A percentile compares a stretch with the other conserved stretches of the same genome.
phyloP scores from a whole-genome alignment of 2,329 filamentous ascomycete genomes.

The Aspergillus ochraceus region DNA sequence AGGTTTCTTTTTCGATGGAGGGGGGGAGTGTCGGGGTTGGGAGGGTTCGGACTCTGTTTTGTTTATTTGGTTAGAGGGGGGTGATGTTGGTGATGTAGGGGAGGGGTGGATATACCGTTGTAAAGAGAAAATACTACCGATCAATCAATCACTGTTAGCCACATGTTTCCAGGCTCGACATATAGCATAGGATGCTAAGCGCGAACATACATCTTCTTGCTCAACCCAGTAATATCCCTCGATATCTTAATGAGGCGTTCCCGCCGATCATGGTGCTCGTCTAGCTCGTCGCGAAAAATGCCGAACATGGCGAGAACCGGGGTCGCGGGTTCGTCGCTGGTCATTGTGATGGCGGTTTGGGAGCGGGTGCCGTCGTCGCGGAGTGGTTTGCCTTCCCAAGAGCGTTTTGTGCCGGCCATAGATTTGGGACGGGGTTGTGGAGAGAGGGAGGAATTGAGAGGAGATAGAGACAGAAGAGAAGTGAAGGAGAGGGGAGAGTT shows the following conservation, averaged over 20 bases:
- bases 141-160: not conserved
- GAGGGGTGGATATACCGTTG: constrained; percentile 60
- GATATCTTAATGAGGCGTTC: constrained; percentile 89
- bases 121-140: constrained; percentile 72
- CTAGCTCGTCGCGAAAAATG: constrained; percentile 79
- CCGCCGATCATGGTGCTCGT: constrained; percentile 89
- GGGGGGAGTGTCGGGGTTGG: constrained; percentile 55
- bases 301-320: constrained; percentile 74
- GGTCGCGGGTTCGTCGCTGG: constrained; percentile 8
- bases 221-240: constrained; percentile 86
- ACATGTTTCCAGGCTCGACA: not conserved
- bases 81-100: not conserved
- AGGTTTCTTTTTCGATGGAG: constrained; percentile 69
- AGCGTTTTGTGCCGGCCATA: constrained; percentile 40
- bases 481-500: not conserved
- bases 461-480: not conserved
- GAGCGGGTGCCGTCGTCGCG: constrained; percentile 9
- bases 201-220: constrained; percentile 84
- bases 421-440: not conserved
- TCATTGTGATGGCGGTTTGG: constrained; percentile 11
- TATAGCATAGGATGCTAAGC: not conserved
- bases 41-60: constrained; percentile 39
- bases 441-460: not conserved
- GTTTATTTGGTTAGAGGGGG: not conserved
- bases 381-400: constrained; percentile 38